Evolutionary conservation across 2,329 filamentous ascomycete species (phyloP), one percentile per base, ranked within the genome.

Genomic region (Diaporthe nobilis): DNA sequence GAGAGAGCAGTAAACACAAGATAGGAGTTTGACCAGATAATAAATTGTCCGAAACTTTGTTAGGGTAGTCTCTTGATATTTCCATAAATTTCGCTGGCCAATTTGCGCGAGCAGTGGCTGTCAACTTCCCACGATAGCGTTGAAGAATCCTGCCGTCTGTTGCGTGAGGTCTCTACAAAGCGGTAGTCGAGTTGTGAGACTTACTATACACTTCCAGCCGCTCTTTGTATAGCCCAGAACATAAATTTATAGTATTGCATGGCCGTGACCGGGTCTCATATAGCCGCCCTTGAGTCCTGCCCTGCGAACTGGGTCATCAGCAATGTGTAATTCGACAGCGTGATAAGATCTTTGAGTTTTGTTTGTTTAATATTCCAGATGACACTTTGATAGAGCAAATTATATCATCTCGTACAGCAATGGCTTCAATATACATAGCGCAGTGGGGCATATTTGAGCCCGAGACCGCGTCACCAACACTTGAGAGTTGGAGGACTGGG

Each of bases 371-470:
- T 0, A 17, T n/a, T 25, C 20, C 47, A 39, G 13, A 2, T 10
- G 17, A 1, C 10, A 28, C 25, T 6, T 2, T 7, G 0, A 1
- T 25, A 28, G 4, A 10, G 5, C 34, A 42, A 1, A 17, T 8
- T 3, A 42, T 5, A 8, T 9, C 3, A 61, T 4, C 3, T 4
- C 2, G 15, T 20, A 12, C 15, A 7, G 4, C 1, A 10, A 20
- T 25, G 22, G 20, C 22, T 25, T 22, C 31, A 7, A 39, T 28
- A 37, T 39, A n/a, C 12, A 34, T 1, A 42, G 34, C 13, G 31
- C 13, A 68, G 42, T 8, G n/a, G 8, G 31, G n/a, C 34, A 53
- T 1, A 17, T 12, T 13, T n/a, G 42, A 53, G 13, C 34, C 13
- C 4, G 2, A 17, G 25, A n/a, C 20, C 25, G 20, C 17, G 31